phyloP scores from a whole-genome alignment of 2,329 filamentous ascomycete species.

The Nothopassalora personata region DNA sequence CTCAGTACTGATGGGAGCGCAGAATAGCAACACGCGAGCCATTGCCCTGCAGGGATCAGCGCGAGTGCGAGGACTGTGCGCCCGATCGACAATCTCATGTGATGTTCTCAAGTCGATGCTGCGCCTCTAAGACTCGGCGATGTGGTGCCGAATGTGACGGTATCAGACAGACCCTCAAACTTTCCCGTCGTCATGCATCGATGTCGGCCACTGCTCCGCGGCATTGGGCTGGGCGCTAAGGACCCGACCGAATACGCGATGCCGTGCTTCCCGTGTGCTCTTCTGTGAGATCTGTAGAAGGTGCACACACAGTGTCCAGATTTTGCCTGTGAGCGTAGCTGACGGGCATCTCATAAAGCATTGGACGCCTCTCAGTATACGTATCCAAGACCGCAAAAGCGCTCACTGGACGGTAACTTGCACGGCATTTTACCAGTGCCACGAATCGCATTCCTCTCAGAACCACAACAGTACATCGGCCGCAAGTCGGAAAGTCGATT shows the following conservation, averaged over 20 bases:
- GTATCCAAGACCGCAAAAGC: background rate
- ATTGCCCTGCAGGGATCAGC: background rate
- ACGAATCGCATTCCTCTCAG: background rate
- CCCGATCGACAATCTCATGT: background rate
- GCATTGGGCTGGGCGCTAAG: conserved; percentile 1
- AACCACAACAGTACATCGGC: background rate
- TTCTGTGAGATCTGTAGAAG: background rate
- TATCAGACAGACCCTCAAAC: background rate
- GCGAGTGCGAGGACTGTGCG: conserved; percentile 1
- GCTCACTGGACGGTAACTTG: background rate
- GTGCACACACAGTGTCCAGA: background rate
- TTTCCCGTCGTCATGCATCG: background rate
- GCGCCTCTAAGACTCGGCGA: background rate
- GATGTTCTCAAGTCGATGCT: background rate
- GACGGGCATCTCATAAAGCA: background rate
- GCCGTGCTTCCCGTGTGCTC: background rate
- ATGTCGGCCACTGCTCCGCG: background rate
- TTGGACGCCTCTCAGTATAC: background rate
- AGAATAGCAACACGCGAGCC: background rate
- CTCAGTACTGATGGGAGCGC: conserved; percentile 9
- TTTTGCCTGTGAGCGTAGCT: background rate
- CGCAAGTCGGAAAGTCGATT: background rate
- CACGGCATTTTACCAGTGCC: background rate
- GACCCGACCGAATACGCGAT: conserved; percentile 1
- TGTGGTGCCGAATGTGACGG: background rate